These are phyloP conservation scores for Candida glucosophila DNA, from an alignment of 1,139 yeast genomes.

Conservation along the genomic window DNA sequence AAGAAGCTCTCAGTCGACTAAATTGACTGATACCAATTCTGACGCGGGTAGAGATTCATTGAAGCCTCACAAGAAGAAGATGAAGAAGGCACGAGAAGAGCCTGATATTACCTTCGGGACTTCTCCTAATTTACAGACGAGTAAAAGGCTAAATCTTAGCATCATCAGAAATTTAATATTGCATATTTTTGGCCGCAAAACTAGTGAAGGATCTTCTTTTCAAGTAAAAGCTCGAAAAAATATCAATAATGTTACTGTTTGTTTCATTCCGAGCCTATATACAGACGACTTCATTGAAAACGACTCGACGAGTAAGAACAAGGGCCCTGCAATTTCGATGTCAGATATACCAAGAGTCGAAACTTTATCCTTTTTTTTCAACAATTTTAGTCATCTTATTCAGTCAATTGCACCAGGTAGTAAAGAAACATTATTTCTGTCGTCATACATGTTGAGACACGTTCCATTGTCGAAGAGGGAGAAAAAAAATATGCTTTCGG, in stretches of 20 bases:
- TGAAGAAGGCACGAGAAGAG: slow-evolving; percentile 23
- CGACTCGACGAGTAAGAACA: neutral
- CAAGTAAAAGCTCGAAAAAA: slow-evolving; percentile 15
- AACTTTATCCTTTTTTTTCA: slow-evolving; percentile 27
- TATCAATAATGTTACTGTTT: slow-evolving; percentile 43
- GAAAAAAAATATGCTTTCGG: slow-evolving; percentile 25
- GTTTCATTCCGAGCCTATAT: slow-evolving; percentile 59
- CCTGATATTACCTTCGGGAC: no score
- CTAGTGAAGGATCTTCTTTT: slow-evolving; percentile 28
- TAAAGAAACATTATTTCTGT: slow-evolving; percentile 45
- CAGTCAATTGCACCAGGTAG: slow-evolving; percentile 57
- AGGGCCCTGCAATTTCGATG: slow-evolving; percentile 6
- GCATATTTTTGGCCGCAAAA: slow-evolving; percentile 34
- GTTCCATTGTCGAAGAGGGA: slow-evolving; percentile 51
- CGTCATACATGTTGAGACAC: slow-evolving; percentile 45
- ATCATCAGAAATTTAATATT: slow-evolving; percentile 48
- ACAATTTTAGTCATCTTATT: slow-evolving; percentile 30
- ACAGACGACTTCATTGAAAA: neutral
- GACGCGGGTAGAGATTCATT: no score
- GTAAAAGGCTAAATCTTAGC: slow-evolving; percentile 25
- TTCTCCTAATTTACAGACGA: no score
- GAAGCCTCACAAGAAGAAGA: slow-evolving; percentile 26
- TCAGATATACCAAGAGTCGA: slow-evolving; percentile 6
- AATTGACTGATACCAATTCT: no score
- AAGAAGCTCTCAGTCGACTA: no score